Evolutionary conservation across 257 asterid species (phyloP), one percentile per base, ranked within the genome.

Genomic region (Lithospermum erythrorhizon): DNA sequence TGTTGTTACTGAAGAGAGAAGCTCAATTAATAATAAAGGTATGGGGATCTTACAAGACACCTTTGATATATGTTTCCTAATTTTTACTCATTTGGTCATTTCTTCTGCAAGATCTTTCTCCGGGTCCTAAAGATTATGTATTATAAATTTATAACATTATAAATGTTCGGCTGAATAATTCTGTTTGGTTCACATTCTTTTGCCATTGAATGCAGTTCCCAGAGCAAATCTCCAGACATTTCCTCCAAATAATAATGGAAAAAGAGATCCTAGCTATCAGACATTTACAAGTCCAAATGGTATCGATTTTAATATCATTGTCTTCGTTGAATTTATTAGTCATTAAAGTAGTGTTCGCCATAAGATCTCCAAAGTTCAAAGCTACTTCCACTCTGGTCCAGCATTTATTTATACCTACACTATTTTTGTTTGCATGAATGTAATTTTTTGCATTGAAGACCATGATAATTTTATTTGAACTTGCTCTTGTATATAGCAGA

Each of bases 161-260:
- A 27, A 27, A 27, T 27, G 7, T 27, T 27, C 32, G 6, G 32
- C 32, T 27, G 37, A 56, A 19, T 20, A 53, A 22, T 19, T 53
- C 21, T 24, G 60, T 56, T 56, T 16, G 32, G 24, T 13, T 24
- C 11, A 49, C 22, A 25, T 67, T 27, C 32, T 27, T 27, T 48
- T 0, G 10, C 11, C 27, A 23, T 55, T 48, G 47, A 70, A 23
- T 80, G 75, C 69, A 87, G 96, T 68, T 71, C 82, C 94, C 67
- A 84, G 86, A 65, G 91, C 87, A 72, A 90, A 83, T 73, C 75
- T 85, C 81, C 95, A 85, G 66, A 83, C 78, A 61, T 86, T 87
- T 74, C 95, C 95, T 35, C 95, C 94, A 62, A 82, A 70, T 79
- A 80, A 57, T 72, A 74, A 75, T 60, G 72, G 80, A 76, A 69